Base-by-base conservation (phyloP, 1,139 yeast genomes). In the Pichia sp. region DNA sequence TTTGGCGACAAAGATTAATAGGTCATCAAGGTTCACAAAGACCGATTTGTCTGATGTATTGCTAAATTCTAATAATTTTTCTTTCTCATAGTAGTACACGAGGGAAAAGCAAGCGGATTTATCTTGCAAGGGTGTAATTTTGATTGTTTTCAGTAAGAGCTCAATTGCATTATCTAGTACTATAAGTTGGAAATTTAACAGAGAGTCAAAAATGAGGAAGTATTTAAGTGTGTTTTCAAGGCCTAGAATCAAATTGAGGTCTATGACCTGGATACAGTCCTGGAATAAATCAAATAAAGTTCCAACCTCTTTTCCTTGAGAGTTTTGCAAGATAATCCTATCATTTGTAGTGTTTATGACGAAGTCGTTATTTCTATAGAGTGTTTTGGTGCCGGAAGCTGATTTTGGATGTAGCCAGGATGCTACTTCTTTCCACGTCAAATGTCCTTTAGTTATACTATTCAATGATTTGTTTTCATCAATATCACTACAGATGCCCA, bases 401-500 rank as follows among this genome's bases (percentile, higher is more conserved):
- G 16, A 14, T 6, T 6, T 36, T 10, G 40, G 16, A 12, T 14
- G 40, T 36, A 36, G 3, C 14, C 16, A 36, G n/a, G 40, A 36
- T 12, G 16, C 14, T 14, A 17, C 10, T 6, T 46, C 40, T 3
- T 6, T 46, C 42, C 47, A 44, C n/a, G 9, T 44, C 47, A 27
- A 27, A 10, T 27, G 9, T 7, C 3, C n/a, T 6, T 12, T 20
- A 20, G 24, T 20, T 20, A 20, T 20, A 2, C 3, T 10, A 20
- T 20, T 46, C 38, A 34, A n/a, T 4, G 24, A 46, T 34, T 46
- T 34, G 20, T 46, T 34, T 31, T 24, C 24, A 8, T 12, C 10
- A 9, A 6, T 20, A 17, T 41, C 36, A 50, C 55, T 53, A 27
- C 58, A 57, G 27, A 58, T 45, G n/a, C 62, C 61, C 44, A 57